phyloP scores from a whole-genome alignment of 1,284 basidiomycete genomes.

The Polyporus tsugae region DNA sequence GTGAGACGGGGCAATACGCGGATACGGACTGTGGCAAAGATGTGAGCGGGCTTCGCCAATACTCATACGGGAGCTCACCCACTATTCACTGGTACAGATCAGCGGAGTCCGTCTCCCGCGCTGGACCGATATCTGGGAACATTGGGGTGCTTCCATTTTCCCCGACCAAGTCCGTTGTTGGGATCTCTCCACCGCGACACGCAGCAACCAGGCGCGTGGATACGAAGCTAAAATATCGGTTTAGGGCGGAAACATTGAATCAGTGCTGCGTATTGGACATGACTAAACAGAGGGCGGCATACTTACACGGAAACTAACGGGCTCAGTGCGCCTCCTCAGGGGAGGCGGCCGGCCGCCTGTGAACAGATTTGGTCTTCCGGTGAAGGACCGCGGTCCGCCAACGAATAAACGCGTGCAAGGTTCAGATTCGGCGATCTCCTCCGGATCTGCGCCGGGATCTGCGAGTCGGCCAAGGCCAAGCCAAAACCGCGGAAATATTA shows the following conservation, averaged over 20 bases:
- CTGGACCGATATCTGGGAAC: neutral
- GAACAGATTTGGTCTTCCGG: neutral
- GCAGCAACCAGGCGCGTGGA: neutral
- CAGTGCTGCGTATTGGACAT: neutral
- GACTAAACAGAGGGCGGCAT: neutral
- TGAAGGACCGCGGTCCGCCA: conserved; percentile 1
- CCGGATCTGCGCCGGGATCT: conserved; percentile 4
- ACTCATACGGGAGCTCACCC: neutral
- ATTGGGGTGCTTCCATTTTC: conserved; percentile 9
- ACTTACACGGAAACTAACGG: neutral
- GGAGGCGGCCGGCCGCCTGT: neutral
- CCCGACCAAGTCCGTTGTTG: conserved; percentile 7
- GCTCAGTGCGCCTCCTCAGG: neutral
- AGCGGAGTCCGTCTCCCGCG: neutral
- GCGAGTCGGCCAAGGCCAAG: neutral
- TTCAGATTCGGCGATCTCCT: conserved; percentile 10
- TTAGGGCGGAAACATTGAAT: conserved; percentile 1
- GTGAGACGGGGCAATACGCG: neutral
- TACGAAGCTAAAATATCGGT: conserved; percentile 3
- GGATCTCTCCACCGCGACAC: neutral
- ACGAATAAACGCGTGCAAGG: neutral
- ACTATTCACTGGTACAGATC: neutral
- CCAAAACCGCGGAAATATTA: conserved; percentile 10
- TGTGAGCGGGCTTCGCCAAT: neutral
- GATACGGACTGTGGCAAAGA: neutral